Percentiles rank a stretch among this genome's conserved stretches.
These are phyloP conservation scores for Corylus heterophylla DNA, from an alignment of 306 rosid species.

Conservation along the genomic window DNA sequence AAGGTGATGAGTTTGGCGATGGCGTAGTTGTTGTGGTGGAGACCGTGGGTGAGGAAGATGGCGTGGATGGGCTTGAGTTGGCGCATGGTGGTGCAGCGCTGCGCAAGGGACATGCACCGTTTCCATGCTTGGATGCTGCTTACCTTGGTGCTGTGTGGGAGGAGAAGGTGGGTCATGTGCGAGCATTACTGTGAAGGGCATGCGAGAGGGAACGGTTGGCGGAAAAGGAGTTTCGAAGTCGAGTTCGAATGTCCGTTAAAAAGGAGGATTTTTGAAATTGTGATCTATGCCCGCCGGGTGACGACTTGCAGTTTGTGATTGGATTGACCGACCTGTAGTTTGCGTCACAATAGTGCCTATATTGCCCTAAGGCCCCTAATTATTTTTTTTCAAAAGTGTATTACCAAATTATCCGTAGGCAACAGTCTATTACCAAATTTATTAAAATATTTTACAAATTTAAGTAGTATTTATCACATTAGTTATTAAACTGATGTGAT, in stretches of 20 bases:
- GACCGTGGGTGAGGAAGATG: slow-evolving; percentile 37
- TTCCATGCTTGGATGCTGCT: slow-evolving; percentile 37
- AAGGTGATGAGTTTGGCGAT: slow-evolving; percentile 44
- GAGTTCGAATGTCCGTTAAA: too few species aligned
- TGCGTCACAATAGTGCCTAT: background rate
- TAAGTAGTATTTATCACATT: too few species aligned
- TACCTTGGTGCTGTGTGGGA: background rate
- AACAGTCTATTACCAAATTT: too few species aligned
- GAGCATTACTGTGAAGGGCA: background rate
- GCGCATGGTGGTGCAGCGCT: slow-evolving; percentile 37
- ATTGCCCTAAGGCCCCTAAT: too few species aligned
- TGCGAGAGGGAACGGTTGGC: background rate
- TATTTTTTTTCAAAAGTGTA: too few species aligned
- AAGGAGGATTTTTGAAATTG: background rate
- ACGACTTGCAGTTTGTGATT: background rate
- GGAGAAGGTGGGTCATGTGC: slow-evolving; percentile 10
- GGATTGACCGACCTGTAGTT: background rate
- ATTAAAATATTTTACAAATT: too few species aligned
- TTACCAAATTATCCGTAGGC: too few species aligned
- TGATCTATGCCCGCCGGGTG: background rate
- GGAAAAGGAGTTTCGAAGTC: background rate
- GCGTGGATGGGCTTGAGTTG: slow-evolving; percentile 44
- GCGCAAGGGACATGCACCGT: slow-evolving; percentile 40
- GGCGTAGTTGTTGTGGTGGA: slow-evolving; percentile 42
- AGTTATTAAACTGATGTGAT: too few species aligned